phyloP scores from a whole-genome alignment of 371 early-diverging fungal species.

The Amoeboaphelidium protococcarum region DNA sequence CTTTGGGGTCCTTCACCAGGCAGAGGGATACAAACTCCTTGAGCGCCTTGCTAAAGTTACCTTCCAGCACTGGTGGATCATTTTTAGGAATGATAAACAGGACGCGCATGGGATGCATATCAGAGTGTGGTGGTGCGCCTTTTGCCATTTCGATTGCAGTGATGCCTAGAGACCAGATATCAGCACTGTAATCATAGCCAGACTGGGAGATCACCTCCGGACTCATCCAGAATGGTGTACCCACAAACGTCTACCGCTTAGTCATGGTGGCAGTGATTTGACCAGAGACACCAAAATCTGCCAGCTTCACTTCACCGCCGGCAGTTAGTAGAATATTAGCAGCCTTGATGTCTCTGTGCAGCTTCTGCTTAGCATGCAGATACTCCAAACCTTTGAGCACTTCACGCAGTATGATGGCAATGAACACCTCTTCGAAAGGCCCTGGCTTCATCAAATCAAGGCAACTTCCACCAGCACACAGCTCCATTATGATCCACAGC shows the following conservation, averaged over 20 bases:
- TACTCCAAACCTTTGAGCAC: constrained; percentile 15
- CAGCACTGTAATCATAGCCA: constrained; percentile 84
- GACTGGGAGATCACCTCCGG: constrained; percentile 91
- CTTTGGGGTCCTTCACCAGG: constrained; percentile 49
- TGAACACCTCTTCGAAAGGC: background rate
- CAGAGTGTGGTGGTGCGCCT: constrained; percentile 73
- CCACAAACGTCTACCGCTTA: constrained; percentile 92
- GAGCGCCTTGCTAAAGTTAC: constrained; percentile 43
- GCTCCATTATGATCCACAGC: constrained; percentile 79
- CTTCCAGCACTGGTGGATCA: constrained; percentile 39
- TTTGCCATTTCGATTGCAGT: constrained; percentile 89
- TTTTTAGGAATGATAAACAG: constrained; percentile 76
- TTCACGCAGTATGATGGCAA: constrained; percentile 8
- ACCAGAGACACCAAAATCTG: constrained; percentile 93
- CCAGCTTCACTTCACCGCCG: constrained; percentile 67
- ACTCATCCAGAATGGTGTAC: constrained; percentile 96
- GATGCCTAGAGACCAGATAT: constrained; percentile 97
- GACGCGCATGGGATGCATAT: constrained; percentile 66
- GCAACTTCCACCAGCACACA: constrained; percentile 67
- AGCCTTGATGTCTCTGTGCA: constrained; percentile 37
- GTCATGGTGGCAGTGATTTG: constrained; percentile 77
- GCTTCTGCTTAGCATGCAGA: constrained; percentile 5
- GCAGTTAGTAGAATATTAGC: constrained; percentile 56
- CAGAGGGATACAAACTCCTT: constrained; percentile 71
- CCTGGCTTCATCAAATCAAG: constrained; percentile 13